Percentiles rank a stretch among this genome's conserved stretches.
phyloP scores from a whole-genome alignment of 2,329 filamentous ascomycete genomes.

The Penicillium sp. region DNA sequence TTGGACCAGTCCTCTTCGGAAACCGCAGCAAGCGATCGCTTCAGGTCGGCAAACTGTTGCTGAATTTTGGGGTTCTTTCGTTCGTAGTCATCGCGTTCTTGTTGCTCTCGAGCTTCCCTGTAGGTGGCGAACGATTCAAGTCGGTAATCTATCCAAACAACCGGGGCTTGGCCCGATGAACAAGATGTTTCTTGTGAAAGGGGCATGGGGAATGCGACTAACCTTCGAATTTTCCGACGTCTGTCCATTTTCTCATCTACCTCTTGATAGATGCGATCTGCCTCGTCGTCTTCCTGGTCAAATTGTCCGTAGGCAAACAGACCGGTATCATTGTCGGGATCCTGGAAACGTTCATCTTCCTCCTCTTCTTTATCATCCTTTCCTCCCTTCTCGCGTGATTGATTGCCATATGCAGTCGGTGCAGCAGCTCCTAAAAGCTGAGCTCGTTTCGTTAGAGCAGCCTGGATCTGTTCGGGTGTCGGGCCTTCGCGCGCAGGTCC shows the following conservation, averaged over 20 bases:
- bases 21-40: constrained; percentile 82
- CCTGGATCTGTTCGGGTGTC: constrained; percentile 97
- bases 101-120: constrained; percentile 91
- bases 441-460: constrained; percentile 90
- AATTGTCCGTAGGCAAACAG: constrained; percentile 94
- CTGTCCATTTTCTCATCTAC: constrained; percentile 97
- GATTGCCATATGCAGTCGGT: constrained; percentile 71
- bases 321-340: constrained; percentile 95
- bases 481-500: constrained; percentile 93
- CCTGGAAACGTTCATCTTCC: constrained; percentile 81
- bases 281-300: constrained; percentile 96
- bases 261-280: constrained; percentile 90
- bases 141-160: constrained; percentile 77
- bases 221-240: constrained; percentile 82
- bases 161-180: constrained; percentile 63
- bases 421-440: constrained; percentile 74
- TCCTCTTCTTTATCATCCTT: constrained; percentile 68
- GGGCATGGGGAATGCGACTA: constrained; percentile 50
- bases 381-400: constrained; percentile 61
- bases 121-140: constrained; percentile 58
- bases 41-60: constrained; percentile 94
- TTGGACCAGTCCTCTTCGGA: constrained; percentile 96
- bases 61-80: constrained; percentile 97
- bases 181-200: constrained; percentile 48
- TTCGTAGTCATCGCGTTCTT: constrained; percentile 93